Conservation (phyloP, 2,329 filamentous ascomycete species). For the Alternaria novae-zelandiae region DNA sequence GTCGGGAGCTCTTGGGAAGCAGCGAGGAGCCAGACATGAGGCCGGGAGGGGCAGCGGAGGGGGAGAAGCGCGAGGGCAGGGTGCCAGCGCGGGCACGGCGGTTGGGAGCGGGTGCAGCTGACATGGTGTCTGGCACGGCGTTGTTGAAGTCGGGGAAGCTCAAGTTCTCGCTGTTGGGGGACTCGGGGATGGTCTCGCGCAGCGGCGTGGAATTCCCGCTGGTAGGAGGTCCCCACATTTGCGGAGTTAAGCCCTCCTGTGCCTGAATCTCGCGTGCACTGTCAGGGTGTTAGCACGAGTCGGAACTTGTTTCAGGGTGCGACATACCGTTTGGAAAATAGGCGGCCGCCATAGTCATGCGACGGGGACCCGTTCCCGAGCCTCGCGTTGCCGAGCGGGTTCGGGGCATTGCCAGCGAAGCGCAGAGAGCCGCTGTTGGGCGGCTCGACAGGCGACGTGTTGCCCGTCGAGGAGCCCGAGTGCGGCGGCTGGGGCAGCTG, state of each 20-base stretch:
- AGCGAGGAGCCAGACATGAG: conserved; percentile 60
- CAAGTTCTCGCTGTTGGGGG: conserved; percentile 89
- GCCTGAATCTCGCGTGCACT: conserved; percentile 97
- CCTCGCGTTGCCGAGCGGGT: conserved; percentile 61
- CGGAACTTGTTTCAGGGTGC: conserved; percentile 37
- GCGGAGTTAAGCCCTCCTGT: conserved; percentile 81
- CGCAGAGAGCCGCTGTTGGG: conserved; percentile 68
- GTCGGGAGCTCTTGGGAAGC: conserved; percentile 79
- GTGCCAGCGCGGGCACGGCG: conserved; percentile 90
- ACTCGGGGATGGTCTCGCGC: conserved; percentile 96
- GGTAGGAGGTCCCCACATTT: conserved; percentile 90
- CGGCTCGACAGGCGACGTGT: conserved; percentile 80
- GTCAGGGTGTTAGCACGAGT: conserved; percentile 39
- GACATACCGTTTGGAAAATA: conserved; percentile 91
- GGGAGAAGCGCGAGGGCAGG: conserved; percentile 92
- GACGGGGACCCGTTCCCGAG: conserved; percentile 95
- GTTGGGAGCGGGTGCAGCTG: conserved; percentile 66
- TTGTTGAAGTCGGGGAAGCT: conserved; percentile 90
- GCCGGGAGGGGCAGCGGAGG: conserved; percentile 69
- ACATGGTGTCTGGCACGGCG: conserved; percentile 67
- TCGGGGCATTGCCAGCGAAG: conserved; percentile 75
- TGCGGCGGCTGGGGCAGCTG: conserved; percentile 71
- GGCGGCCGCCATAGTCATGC: conserved; percentile 79
- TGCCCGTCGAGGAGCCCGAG: conserved; percentile 80
- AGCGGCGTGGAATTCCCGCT: conserved; percentile 96